Evolutionary conservation across 1,284 basidiomycete genomes (phyloP).

Genomic region (Cutaneotrichosporon mucoides): DNA sequence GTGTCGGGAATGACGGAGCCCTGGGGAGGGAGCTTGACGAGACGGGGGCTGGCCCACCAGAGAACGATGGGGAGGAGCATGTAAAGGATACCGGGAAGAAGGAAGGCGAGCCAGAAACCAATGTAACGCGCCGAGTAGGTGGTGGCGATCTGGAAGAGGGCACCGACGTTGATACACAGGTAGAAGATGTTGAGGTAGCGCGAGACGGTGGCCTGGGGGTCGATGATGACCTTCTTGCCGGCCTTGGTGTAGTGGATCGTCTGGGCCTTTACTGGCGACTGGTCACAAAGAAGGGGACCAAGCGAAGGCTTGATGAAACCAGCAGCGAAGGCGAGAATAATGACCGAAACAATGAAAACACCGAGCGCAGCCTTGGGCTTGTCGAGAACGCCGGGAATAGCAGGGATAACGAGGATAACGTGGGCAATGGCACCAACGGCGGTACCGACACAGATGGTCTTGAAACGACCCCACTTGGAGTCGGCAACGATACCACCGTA

Average conservation of each 20-base stretch:
- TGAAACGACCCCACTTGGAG: constrained; percentile 64
- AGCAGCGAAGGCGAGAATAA: constrained; percentile 46
- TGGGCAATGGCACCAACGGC: constrained; percentile 42
- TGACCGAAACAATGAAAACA: constrained; percentile 46
- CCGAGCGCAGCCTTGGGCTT: constrained; percentile 14
- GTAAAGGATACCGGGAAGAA: constrained; percentile 53
- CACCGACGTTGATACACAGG: constrained; percentile 46
- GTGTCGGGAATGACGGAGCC: constrained; percentile 54
- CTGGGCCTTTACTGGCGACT: constrained; percentile 43
- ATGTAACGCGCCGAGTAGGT: constrained; percentile 45
- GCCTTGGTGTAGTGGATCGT: constrained; percentile 30
- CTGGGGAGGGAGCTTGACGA: constrained; percentile 48
- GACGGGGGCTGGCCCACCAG: constrained; percentile 10
- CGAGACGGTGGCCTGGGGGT: constrained; percentile 43
- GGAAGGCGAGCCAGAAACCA: constrained; percentile 52
- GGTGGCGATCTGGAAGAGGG: constrained; percentile 44
- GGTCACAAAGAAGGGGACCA: constrained; percentile 48
- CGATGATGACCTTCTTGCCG: constrained; percentile 48
- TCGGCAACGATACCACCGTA: constrained; percentile 57
- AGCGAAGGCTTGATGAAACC: constrained; percentile 50
- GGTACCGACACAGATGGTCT: constrained; percentile 59
- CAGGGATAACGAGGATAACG: constrained; percentile 41
- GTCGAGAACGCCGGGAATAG: constrained; percentile 43
- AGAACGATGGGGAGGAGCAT: constrained; percentile 36
- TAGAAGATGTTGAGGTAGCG: constrained; percentile 45